Base-by-base conservation (phyloP, 164 flowering plant species). In the Kalanchoe fedtschenkoi region DNA sequence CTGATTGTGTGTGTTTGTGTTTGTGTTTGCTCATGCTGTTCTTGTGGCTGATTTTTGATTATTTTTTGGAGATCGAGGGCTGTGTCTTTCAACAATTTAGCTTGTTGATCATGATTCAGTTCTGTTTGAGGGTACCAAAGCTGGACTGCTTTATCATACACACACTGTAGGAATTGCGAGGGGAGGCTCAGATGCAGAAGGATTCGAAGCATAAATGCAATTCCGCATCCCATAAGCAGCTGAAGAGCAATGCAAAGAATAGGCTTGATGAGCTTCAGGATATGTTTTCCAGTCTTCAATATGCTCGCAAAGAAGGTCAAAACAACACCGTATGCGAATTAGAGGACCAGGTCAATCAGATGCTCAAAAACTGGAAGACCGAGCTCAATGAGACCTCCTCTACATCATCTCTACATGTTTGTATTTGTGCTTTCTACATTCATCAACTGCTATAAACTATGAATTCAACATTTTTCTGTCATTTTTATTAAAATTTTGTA, bases 171-270 rank as follows among this genome's bases (percentile, higher is more conserved):
- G 39, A 2, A 37, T 37, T 37, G 6, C 13, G 39, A 46, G 53
- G 8, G 54, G 54, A 47, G 54, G 54, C 21, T 47, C 15, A n/a
- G 54, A 47, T 47, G 54, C 29, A 47, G 54, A 47, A 22, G 54
- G 54, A 47, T 47, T 47, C 54, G 29, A 47, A 47, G 15, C 28
- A 21, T 2, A 47, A 47, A 19, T 47, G 54, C 29, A 47, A 47
- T 47, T 47, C 54, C 0, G 26, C 54, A 22, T 21, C 26, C 9
- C 54, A 47, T 47, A 47, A 47, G 54, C 28, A 47, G 29, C 24
- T 47, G 54, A 47, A 47, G 54, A 19, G 24, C 22, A 47, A 47
- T 47, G 54, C 54, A 10, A 47, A 47, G 28, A 47, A 2, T 47
- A 47, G 11, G 54, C 28, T 47, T 7, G 54, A 47, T 47, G 54